Evolutionary conservation across 2,329 filamentous ascomycete species (phyloP).

Genomic region (Monascus ruber): DNA sequence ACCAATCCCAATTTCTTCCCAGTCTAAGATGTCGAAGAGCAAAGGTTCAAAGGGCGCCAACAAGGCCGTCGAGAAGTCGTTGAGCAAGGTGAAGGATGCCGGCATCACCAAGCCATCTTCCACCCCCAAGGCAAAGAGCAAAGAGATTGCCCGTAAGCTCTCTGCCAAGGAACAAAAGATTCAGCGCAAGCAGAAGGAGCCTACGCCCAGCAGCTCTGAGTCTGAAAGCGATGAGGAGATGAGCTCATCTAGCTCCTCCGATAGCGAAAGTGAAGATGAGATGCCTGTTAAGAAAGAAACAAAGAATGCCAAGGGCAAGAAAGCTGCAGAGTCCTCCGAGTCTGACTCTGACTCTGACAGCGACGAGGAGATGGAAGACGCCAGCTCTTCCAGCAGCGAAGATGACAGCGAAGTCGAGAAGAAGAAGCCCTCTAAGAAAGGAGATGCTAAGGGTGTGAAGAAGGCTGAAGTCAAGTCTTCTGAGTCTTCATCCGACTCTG

Average conservation of each 20-base stretch:
- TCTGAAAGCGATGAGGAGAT: too few relatives aligned
- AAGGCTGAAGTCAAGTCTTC: conserved; percentile 20
- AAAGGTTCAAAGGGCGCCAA: conserved; percentile 23
- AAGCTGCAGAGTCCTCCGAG: conserved; percentile 10
- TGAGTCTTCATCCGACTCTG: conserved; percentile 13
- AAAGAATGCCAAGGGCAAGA: conserved; percentile 9
- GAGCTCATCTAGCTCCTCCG: too few relatives aligned
- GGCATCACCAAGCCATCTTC: conserved; percentile 35
- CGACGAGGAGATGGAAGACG: conserved; percentile 27
- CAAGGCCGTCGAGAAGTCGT: conserved; percentile 30
- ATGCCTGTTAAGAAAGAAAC: too few relatives aligned
- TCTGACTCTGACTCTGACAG: conserved; percentile 18
- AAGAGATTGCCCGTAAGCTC: conserved; percentile 31
- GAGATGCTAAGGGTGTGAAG: conserved; percentile 15
- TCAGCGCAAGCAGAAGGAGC: too few relatives aligned
- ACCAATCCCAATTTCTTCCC: too few relatives aligned
- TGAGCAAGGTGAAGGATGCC: conserved; percentile 38
- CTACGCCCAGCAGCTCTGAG: too few relatives aligned
- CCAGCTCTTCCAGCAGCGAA: conserved; percentile 13
- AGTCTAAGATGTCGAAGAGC: conserved; percentile 35
- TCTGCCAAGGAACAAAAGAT: conserved; percentile 20
- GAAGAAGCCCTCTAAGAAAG: conserved; percentile 19
- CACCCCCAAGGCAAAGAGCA: conserved; percentile 35
- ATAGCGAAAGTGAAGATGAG: too few relatives aligned
- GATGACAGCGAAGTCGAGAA: conserved; percentile 23